Conservation (phyloP, 768 basidiomycete genomes). For the Tubosaeta sp. region DNA sequence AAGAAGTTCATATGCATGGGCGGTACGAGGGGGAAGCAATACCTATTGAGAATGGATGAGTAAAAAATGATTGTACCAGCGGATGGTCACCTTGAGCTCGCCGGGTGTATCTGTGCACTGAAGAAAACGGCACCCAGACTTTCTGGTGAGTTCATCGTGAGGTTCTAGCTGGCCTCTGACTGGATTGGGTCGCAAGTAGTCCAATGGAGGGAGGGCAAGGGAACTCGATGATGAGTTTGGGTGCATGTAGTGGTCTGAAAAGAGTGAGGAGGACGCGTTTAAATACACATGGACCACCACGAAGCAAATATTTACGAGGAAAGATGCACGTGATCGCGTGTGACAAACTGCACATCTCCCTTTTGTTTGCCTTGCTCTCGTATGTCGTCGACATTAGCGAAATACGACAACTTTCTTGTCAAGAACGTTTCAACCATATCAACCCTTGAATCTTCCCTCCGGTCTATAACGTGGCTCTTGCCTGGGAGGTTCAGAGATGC, state of each 20-base stretch:
- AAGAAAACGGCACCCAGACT: slow-evolving; percentile 65
- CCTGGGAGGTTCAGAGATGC: slow-evolving; percentile 98
- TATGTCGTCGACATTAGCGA: slow-evolving; percentile 63
- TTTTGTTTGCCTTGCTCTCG: background rate
- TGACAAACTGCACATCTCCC: background rate
- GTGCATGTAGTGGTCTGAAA: slow-evolving; percentile 18
- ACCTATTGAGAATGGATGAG: slow-evolving; percentile 39
- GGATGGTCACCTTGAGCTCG: slow-evolving; percentile 59
- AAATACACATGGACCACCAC: slow-evolving; percentile 11
- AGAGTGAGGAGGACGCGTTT: background rate
- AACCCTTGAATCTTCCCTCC: slow-evolving; percentile 81
- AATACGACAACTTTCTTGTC: slow-evolving; percentile 80
- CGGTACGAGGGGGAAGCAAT: slow-evolving; percentile 62
- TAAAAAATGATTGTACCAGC: background rate
- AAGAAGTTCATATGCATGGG: slow-evolving; percentile 61
- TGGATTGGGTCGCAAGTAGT: slow-evolving; percentile 59
- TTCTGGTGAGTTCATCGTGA: slow-evolving; percentile 45
- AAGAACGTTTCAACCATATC: slow-evolving; percentile 83
- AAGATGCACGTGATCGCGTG: background rate
- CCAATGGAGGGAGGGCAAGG: slow-evolving; percentile 33
- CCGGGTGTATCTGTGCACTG: slow-evolving; percentile 75
- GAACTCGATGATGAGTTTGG: slow-evolving; percentile 23
- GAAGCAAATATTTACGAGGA: slow-evolving; percentile 1
- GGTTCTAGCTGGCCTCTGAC: slow-evolving; percentile 74
- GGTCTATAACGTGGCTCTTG: slow-evolving; percentile 92